phyloP scores from a whole-genome alignment of 2,329 filamentous ascomycete species.

The Claviceps sorghi region DNA sequence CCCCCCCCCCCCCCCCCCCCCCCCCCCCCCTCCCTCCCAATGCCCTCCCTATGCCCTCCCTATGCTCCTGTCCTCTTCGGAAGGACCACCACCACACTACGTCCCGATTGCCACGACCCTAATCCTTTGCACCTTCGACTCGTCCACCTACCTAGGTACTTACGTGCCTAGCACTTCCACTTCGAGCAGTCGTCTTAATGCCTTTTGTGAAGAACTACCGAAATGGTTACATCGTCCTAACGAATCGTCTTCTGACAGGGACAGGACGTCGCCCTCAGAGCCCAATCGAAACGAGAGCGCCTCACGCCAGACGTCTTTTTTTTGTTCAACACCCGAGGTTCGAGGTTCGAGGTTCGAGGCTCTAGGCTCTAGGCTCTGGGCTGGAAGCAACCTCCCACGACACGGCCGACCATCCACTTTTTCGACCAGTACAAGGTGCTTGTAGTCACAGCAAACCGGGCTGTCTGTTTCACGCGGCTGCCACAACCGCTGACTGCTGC shows the following conservation, averaged over 20 bases:
- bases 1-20: no score
- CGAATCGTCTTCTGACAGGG: conserved; percentile 11
- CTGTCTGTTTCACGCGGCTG: neutral
- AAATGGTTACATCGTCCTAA: neutral
- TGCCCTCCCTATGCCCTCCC: no score
- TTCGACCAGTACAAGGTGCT: neutral
- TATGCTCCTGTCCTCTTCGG: conserved; percentile 1
- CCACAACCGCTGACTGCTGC: conserved; percentile 5
- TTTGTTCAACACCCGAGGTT: neutral
- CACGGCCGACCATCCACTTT: neutral
- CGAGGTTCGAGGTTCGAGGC: neutral
- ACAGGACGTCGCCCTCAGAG: conserved; percentile 10
- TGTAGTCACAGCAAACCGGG: neutral
- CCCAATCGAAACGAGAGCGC: conserved; percentile 13
- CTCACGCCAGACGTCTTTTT: neutral
- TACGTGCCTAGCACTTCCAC: neutral
- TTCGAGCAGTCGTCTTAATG: neutral
- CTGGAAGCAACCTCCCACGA: neutral
- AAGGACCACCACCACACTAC: neutral
- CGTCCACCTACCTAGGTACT: neutral
- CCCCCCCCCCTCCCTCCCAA: neutral
- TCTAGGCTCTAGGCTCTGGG: no score
- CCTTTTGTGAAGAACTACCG: neutral
- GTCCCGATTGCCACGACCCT: neutral
- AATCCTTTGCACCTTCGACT: neutral